Evolutionary conservation across 805 yeast species (phyloP), one percentile per base, ranked within the genome.

Genomic region (Yarrowia yakushimensis): DNA sequence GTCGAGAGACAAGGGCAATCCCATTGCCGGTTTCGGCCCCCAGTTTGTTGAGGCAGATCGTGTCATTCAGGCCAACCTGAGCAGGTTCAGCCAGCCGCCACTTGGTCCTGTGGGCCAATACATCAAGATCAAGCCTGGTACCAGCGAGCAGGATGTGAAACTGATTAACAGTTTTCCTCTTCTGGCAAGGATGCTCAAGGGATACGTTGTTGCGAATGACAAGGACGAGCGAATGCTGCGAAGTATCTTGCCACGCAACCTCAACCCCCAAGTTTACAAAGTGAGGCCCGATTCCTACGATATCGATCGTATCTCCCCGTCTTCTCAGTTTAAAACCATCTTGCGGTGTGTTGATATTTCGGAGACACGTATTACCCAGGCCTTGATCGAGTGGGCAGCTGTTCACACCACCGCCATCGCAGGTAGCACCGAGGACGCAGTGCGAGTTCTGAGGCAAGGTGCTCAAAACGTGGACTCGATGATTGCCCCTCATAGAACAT

Each of bases 81-180:
- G 8, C 43, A 52, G 7, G 25, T 52, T 52, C 25, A n/a, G 18
- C 9, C 25, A 2, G 34, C 42, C 23, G 2, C 63, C 61, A 7
- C 36, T 55, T 8, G 61, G 61, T 6, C 61, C 61, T 5, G 2
- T 55, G 3, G 61, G 48, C 17, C 61, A 41, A 36, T 55, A 55
- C 22, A 36, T 52, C 43, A 52, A 36, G 59, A 9, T 34, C 23
- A 52, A 52, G 25, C 43, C 31, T 7, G 37, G 33, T 2, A 34
- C 59, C 12, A 36, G 13, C 11, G 15, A 36, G 2, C n/a, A n/a
- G 3, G 28, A 52, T 2, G 12, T 17, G 11, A 52, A 2, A 4
- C 27, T 34, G n/a, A 52, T 52, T 33, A 52, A 52, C 25, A 33
- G n/a, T 23, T 9, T 10, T n/a, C n/a, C 7, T 6, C 17, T 10